These are phyloP conservation scores for Cladophialophora chaetospira DNA, from an alignment of 2,329 filamentous ascomycete genomes.

Conservation along the genomic window DNA sequence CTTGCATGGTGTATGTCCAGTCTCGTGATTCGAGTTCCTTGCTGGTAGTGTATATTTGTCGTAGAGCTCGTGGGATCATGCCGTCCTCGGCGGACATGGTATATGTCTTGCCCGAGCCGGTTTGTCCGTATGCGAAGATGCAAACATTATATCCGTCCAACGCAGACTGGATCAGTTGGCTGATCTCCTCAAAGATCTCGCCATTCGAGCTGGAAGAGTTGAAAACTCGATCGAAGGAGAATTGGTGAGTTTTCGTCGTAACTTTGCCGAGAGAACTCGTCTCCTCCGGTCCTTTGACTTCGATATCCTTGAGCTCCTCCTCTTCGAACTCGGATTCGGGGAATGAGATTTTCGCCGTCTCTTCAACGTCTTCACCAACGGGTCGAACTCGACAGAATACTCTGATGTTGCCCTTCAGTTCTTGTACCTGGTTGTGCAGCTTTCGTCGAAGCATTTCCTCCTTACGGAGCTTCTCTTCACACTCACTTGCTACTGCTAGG, in stretches of 20 bases:
- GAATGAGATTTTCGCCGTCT: constrained; percentile 73
- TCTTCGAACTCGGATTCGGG: constrained; percentile 62
- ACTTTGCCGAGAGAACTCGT: constrained; percentile 76
- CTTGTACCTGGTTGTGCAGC: constrained; percentile 96
- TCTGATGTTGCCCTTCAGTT: constrained; percentile 96
- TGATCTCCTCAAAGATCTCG: constrained; percentile 93
- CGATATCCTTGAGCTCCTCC: constrained; percentile 80
- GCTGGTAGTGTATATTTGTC: constrained; percentile 90
- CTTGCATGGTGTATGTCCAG: constrained; percentile 92
- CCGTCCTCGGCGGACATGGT: constrained; percentile 92
- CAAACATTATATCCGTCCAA: constrained; percentile 98
- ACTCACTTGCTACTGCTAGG: constrained; percentile 65
- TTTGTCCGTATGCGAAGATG: constrained; percentile 98
- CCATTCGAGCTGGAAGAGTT: constrained; percentile 73
- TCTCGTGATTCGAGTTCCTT: constrained; percentile 83
- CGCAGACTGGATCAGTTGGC: constrained; percentile 92
- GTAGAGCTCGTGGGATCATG: constrained; percentile 91
- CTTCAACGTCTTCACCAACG: constrained; percentile 58
- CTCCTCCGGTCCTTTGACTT: constrained; percentile 79
- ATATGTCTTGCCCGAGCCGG: constrained; percentile 92
- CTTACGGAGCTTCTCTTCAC: constrained; percentile 79
- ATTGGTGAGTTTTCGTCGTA: constrained; percentile 76
- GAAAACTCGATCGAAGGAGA: constrained; percentile 93
- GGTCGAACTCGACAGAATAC: constrained; percentile 97
- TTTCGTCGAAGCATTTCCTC: constrained; percentile 90